A percentile compares a stretch with the other conserved stretches of the same genome.
phyloP scores from a whole-genome alignment of 352 stramenopile genomes.

The Globisporangium ultimum region DNA sequence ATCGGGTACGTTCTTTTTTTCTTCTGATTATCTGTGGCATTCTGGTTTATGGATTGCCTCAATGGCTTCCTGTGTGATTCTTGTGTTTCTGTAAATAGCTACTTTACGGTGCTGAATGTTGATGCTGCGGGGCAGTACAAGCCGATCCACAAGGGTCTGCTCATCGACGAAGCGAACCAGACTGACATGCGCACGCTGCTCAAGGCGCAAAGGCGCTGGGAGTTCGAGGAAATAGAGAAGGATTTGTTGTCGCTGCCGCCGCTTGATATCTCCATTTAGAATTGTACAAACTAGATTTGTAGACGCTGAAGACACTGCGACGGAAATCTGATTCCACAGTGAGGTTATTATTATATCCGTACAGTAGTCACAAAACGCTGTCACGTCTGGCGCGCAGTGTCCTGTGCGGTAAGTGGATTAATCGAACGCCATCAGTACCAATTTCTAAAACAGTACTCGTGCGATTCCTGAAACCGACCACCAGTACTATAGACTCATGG shows the following conservation, averaged over 20 bases:
- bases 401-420: too few species aligned
- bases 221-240: constrained; percentile 67
- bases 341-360: too few species aligned
- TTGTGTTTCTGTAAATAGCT: constrained; percentile 18
- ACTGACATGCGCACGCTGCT: constrained; percentile 61
- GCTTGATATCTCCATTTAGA: constrained; percentile 31
- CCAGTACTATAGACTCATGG: too few species aligned
- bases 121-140: constrained; percentile 55
- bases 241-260: constrained; percentile 54
- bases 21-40: too few species aligned
- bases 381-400: too few species aligned
- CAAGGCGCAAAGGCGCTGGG: constrained; percentile 69
- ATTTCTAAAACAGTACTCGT: too few species aligned
- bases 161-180: constrained; percentile 58
- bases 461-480: too few species aligned
- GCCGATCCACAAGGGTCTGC: constrained; percentile 48
- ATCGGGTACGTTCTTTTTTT: constrained; percentile 34
- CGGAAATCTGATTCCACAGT: too few species aligned
- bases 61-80: not conserved
- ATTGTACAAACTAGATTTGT: not conserved
- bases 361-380: too few species aligned
- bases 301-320: too few species aligned
- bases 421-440: too few species aligned
- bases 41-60: too few species aligned
- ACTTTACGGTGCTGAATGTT: constrained; percentile 70